phyloP scores from a whole-genome alignment of 2,329 filamentous ascomycete genomes.

The Aspergillus brasiliensis region DNA sequence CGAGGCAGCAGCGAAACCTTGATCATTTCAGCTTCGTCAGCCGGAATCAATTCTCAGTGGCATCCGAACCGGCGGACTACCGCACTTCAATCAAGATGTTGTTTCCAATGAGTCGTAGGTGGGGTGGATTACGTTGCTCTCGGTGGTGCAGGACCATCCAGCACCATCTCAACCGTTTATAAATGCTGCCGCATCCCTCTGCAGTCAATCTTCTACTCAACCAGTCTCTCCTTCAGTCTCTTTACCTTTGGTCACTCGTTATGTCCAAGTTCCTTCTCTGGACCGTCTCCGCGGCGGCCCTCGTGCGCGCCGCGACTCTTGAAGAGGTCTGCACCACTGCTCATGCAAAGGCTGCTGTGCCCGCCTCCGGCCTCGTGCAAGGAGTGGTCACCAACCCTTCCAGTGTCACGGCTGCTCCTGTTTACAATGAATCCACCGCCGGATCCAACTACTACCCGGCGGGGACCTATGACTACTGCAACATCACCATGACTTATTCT shows the following conservation, averaged over 20 bases:
- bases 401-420: conserved; percentile 1
- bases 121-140: background rate
- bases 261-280: conserved; percentile 3
- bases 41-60: background rate
- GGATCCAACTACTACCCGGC: conserved; percentile 17
- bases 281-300: conserved; percentile 5
- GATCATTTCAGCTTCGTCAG: background rate
- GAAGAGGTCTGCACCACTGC: conserved; percentile 1
- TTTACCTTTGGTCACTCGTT: background rate
- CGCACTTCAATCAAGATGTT: background rate
- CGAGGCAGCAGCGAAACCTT: background rate
- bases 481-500: conserved; percentile 51
- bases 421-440: conserved; percentile 6
- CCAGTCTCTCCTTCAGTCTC: background rate
- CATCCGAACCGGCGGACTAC: background rate
- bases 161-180: background rate
- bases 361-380: background rate
- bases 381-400: conserved; percentile 3
- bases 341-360: background rate
- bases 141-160: background rate
- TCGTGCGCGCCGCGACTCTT: background rate
- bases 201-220: background rate
- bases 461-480: conserved; percentile 39
- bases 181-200: background rate
- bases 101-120: background rate